Evolutionary conservation across 148 eudicot species (phyloP).

Genomic region (Dysphania ambrosioides): DNA sequence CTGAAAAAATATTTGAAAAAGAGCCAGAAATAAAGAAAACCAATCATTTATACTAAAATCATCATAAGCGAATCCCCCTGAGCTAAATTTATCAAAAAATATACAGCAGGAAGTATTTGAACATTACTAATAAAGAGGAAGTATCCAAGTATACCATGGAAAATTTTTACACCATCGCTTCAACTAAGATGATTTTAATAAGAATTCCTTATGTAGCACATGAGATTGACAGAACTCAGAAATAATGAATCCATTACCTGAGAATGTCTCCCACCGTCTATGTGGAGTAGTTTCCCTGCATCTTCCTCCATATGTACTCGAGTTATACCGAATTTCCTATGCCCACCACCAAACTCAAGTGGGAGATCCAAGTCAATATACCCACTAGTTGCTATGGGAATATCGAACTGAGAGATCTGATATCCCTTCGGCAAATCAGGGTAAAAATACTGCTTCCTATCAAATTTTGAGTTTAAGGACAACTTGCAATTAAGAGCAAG

Average conservation of each 20-base stretch:
- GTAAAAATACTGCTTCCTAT: conserved; percentile 96
- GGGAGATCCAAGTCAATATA: conserved; percentile 89
- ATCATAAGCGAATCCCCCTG: not conserved
- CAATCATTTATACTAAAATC: not conserved
- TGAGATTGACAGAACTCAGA: not conserved
- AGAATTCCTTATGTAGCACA: not conserved
- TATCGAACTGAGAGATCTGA: conserved; percentile 95
- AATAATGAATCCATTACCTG: conserved; percentile 47
- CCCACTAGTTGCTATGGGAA: conserved; percentile 85
- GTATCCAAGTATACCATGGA: not conserved
- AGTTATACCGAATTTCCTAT: conserved; percentile 83
- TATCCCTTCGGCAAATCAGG: conserved; percentile 98
- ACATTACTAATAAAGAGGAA: no score
- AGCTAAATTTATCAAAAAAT: not conserved
- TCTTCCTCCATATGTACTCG: conserved; percentile 99
- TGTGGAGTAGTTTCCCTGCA: conserved; percentile 90
- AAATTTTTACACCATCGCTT: not conserved
- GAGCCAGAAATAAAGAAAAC: not conserved
- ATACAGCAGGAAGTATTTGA: not conserved
- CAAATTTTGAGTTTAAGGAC: conserved; percentile 77
- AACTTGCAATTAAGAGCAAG: conserved; percentile 84
- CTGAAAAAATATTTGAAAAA: not conserved
- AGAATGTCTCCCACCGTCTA: conserved; percentile 67
- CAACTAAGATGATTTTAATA: not conserved
- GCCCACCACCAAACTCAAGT: conserved; percentile 92